These are phyloP conservation scores for Angophora floribunda DNA, from an alignment of 345 rosid genomes.

Conservation along the genomic window DNA sequence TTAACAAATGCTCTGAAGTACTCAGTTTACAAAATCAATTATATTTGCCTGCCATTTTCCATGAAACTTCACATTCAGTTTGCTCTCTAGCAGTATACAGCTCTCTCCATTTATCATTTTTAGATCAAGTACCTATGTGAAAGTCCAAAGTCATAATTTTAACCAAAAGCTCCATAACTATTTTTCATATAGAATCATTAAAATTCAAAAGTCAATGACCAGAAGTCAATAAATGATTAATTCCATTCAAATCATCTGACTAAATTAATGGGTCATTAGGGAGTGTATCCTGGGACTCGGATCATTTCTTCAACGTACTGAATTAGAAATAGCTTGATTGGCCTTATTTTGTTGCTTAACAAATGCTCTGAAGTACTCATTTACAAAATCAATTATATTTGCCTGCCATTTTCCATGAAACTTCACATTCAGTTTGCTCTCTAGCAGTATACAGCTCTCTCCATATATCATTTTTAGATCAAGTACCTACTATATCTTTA, in stretches of 20 bases:
- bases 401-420: neutral
- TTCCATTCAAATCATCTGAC: neutral
- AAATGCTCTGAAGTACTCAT: neutral
- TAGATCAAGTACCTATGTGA: neutral
- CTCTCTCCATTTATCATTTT: neutral
- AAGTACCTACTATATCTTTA: neutral
- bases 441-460: neutral
- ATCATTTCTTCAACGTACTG: neutral
- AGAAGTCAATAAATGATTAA: neutral
- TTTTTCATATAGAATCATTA: neutral
- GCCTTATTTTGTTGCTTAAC: neutral
- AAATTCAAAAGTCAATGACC: neutral
- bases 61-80: neutral
- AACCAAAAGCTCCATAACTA: neutral
- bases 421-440: neutral
- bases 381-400: neutral
- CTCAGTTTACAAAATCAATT: neutral
- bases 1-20: neutral
- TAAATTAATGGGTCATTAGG: neutral
- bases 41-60: neutral
- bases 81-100: neutral
- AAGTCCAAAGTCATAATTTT: neutral
- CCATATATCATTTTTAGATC: neutral
- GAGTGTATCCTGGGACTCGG: too few species aligned
- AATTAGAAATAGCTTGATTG: neutral